Conservation (phyloP, 1,284 basidiomycete genomes). For the Fomitiporia mediterranea region DNA sequence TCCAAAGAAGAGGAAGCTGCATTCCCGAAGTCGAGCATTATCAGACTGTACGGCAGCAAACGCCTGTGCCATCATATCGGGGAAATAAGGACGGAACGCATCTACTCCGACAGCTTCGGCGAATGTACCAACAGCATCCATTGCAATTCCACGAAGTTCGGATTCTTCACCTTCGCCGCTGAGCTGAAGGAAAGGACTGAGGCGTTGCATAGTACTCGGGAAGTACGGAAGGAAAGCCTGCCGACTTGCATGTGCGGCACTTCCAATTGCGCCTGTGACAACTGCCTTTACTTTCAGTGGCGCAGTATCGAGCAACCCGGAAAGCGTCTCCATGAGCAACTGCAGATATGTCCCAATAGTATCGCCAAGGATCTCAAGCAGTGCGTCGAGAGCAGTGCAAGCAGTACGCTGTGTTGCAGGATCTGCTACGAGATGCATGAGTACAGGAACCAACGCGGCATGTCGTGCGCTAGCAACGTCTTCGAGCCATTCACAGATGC, state of each 20-base stretch:
- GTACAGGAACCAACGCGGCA: conserved; percentile 80
- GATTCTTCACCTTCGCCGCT: conserved; percentile 82
- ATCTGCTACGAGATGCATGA: conserved; percentile 90
- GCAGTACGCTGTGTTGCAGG: conserved; percentile 86
- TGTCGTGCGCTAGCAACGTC: conserved; percentile 90
- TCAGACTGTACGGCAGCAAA: conserved; percentile 90
- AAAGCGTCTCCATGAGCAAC: conserved; percentile 94
- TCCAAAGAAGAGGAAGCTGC: conserved; percentile 97
- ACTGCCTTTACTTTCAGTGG: conserved; percentile 89
- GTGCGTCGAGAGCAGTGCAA: conserved; percentile 94
- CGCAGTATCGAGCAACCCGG: conserved; percentile 83
- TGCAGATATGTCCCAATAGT: conserved; percentile 88
- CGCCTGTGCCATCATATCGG: conserved; percentile 93
- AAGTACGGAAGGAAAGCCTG: conserved; percentile 94
- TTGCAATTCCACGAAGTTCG: conserved; percentile 95
- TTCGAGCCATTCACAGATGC: conserved; percentile 96
- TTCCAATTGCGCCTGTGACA: conserved; percentile 97
- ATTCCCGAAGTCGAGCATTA: conserved; percentile 87
- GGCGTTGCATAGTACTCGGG: conserved; percentile 84
- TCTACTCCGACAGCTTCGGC: conserved; percentile 97
- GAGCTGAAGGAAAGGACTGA: conserved; percentile 84
- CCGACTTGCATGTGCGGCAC: conserved; percentile 97
- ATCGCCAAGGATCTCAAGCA: conserved; percentile 91
- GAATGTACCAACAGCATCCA: conserved; percentile 97
- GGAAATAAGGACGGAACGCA: conserved; percentile 92